phyloP scores from a whole-genome alignment of 768 basidiomycete species.

The Gymnopilus dilepis region DNA sequence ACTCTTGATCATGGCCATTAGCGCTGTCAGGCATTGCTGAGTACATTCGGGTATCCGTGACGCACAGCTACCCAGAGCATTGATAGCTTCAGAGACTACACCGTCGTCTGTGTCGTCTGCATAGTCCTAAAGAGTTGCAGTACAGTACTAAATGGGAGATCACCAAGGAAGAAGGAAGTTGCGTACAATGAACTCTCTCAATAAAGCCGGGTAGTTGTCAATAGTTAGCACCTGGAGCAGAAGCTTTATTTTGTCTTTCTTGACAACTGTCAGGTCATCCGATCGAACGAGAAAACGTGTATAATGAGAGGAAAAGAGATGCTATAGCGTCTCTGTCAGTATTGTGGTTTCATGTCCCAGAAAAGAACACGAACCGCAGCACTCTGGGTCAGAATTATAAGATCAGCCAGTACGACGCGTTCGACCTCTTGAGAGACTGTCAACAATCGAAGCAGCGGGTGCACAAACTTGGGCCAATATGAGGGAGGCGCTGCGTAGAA shows the following conservation, averaged over 20 bases:
- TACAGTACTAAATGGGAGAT: too few species aligned
- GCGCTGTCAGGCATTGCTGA: slow-evolving; percentile 71
- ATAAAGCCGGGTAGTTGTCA: slow-evolving; percentile 71
- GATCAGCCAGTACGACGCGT: slow-evolving; percentile 74
- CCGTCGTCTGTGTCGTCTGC: slow-evolving; percentile 77
- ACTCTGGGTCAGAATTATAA: slow-evolving; percentile 66
- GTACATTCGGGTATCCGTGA: slow-evolving; percentile 68
- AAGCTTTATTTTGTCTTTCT: slow-evolving; percentile 76
- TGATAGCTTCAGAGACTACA: slow-evolving; percentile 75
- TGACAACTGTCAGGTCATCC: slow-evolving; percentile 68
- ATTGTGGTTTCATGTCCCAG: background rate
- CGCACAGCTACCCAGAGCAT: slow-evolving; percentile 81
- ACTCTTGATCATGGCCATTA: slow-evolving; percentile 83
- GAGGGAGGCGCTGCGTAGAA: slow-evolving; percentile 74
- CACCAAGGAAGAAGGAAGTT: slow-evolving; percentile 13
- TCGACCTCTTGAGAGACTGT: slow-evolving; percentile 73
- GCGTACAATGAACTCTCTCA: slow-evolving; percentile 88
- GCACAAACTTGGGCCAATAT: slow-evolving; percentile 58
- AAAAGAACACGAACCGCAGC: slow-evolving; percentile 58
- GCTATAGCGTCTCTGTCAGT: slow-evolving; percentile 38
- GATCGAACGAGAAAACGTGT: slow-evolving; percentile 71
- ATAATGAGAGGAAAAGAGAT: slow-evolving; percentile 67
- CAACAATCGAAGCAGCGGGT: slow-evolving; percentile 78
- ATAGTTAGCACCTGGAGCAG: slow-evolving; percentile 66
- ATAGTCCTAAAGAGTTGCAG: slow-evolving; percentile 63